Percentiles rank a stretch among this genome's conserved stretches.
Conservation (phyloP, 352 stramenopile genomes). For the Phytopythium montanum region DNA sequence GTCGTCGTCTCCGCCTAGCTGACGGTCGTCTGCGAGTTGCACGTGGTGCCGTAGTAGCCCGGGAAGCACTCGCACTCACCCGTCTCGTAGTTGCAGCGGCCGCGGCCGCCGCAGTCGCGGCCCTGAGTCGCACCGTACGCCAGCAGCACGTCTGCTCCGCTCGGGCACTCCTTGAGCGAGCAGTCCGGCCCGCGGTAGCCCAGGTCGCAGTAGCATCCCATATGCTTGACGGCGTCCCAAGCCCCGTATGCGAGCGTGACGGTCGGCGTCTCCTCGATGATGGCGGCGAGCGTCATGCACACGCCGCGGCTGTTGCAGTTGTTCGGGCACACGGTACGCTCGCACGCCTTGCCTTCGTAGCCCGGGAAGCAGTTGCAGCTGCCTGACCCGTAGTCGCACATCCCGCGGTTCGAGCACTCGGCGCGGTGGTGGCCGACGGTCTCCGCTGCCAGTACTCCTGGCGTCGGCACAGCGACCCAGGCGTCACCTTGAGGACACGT, state of each 20-base stretch:
- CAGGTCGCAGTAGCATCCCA: conserved; percentile 94
- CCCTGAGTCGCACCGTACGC: conserved; percentile 78
- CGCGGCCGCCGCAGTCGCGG: conserved; percentile 90
- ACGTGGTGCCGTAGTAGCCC: conserved; percentile 94
- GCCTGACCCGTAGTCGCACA: conserved; percentile 89
- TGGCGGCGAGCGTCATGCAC: conserved; percentile 89
- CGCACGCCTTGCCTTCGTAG: conserved; percentile 90
- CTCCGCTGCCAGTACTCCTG: conserved; percentile 17
- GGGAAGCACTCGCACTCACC: conserved; percentile 94
- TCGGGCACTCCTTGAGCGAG: conserved; percentile 94
- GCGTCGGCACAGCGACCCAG: conserved; percentile 58
- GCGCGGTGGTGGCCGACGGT: conserved; percentile 51
- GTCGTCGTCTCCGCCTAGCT: conserved; percentile 33
- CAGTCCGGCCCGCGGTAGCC: conserved; percentile 95
- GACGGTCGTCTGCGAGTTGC: conserved; percentile 79
- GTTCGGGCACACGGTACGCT: conserved; percentile 93
- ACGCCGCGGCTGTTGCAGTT: conserved; percentile 92
- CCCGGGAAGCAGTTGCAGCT: conserved; percentile 89
- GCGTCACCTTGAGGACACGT: conserved; percentile 72
- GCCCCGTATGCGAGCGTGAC: conserved; percentile 38
- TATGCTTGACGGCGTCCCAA: conserved; percentile 92
- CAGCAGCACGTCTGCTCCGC: conserved; percentile 86
- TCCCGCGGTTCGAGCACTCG: conserved; percentile 94
- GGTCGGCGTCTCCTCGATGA: conserved; percentile 42
- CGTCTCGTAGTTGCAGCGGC: conserved; percentile 94